Base-by-base conservation (phyloP, 2,329 filamentous ascomycete species). In the Penicillium palitans region DNA sequence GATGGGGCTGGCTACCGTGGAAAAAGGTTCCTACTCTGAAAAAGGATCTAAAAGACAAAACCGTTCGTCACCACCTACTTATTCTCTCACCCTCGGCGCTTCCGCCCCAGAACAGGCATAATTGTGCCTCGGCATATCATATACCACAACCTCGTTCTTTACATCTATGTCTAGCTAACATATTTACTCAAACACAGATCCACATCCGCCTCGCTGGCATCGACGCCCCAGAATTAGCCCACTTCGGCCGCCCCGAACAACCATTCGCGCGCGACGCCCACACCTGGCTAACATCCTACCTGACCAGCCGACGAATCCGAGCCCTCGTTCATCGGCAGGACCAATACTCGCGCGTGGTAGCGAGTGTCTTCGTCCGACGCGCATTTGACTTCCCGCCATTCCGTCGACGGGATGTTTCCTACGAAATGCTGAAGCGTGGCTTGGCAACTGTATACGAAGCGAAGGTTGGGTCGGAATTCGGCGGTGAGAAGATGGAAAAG, bases 361-460 rank as follows among this genome's bases (percentile, higher is more conserved):
- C 89, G 17, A 95, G 90, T 0, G 93, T 93, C 0, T 90, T 86
- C 68, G 85, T 93, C 33, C 84, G 91, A 48, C 83, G 81, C 56
- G 70, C 66, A 37, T 64, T 74, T 40, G 74, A 76, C 49, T 74
- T 76, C 41, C 74, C 73, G 7, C 74, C 74, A 5, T 72, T 77
- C 45, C 81, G 90, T 59, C 87, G 86, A 65, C 84, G 84, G 58
- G 93, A 99, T 73, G 90, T 99, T 6, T 92, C 93, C 3, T 78
- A 93, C 60, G 90, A 96, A 74, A 96, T 99, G 93, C 77, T 99
- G 61, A 90, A 87, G 77, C 82, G 79, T 24, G 95, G 95, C 0
- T 78, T 96, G 62, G 95, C 93, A 41, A 96, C 91, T 2, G 89
- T 95, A 3, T 99, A 98, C 73, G 95, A 98, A 77, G 93, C 91